Base-by-base conservation (phyloP, 805 yeast genomes). In the Millerozyma acaciae region DNA sequence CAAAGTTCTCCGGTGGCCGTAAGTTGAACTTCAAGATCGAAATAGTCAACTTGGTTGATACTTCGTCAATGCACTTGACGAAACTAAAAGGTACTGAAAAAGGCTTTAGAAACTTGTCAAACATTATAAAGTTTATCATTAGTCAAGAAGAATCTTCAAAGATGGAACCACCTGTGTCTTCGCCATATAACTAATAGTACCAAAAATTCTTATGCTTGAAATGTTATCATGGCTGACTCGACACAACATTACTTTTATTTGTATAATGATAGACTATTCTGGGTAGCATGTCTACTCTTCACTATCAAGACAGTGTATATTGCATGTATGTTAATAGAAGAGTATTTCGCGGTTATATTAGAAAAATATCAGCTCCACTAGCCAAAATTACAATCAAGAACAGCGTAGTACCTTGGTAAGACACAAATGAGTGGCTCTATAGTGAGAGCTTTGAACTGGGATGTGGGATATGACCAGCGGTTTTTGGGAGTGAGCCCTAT, bases 401-500 rank as follows among this genome's bases (percentile, higher is more conserved):
- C n/a, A n/a, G n/a, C n/a, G n/a, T n/a, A n/a, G n/a, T n/a, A n/a
- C n/a, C n/a, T n/a, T n/a, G n/a, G 22, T 10, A 20, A 10, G 14
- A 10, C 17, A 24, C 19, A 26, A 21, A 77, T 77, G 81, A 68
- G 79, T 26, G 84, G 84, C 4, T 68, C 74, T 22, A 73, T 80
- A 8, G 61, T 68, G n/a, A 64, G 80, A 35, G 80, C 84, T 6
- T 50, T 56, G 32, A 69, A 69, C 27, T 80, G 88, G 88, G 78
- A 76, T 37, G 44, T 48, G n/a, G 76, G 70, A 5, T 57, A 57
- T 27, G 71, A 68, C 27, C 84, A 80, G 48, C 71, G 69, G 31
- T 80, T 76, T 46, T 56, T 84, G 8, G 79, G 84, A 0, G 80
- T 82, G 5, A 81, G 77, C 42, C 93, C 95, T 2, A 70, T 84